Evolutionary conservation across 441 rosid species (phyloP).

Genomic region (Bruguiera hainesii): DNA sequence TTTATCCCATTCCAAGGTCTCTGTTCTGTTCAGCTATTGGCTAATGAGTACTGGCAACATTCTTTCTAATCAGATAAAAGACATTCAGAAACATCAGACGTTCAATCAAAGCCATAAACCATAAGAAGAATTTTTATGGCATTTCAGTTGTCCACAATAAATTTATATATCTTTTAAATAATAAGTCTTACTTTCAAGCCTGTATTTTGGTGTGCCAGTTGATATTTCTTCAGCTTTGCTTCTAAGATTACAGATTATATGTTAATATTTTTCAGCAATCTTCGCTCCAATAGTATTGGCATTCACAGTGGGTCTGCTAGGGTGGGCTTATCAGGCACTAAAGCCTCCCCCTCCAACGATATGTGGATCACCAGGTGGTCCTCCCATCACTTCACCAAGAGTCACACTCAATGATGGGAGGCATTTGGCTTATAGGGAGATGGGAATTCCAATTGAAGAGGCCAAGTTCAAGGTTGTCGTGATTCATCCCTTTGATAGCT

Average conservation of each 20-base stretch:
- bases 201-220: too few relatives aligned
- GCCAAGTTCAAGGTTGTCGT: conserved; percentile 30
- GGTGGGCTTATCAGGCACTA: conserved; percentile 5
- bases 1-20: too few relatives aligned
- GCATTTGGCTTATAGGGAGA: conserved; percentile 35
- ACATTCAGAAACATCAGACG: neutral
- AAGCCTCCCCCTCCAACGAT: conserved; percentile 30
- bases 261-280: conserved; percentile 11
- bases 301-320: conserved; percentile 2
- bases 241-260: neutral
- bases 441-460: conserved; percentile 35
- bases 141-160: neutral
- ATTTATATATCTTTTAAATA: too few relatives aligned
- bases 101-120: neutral
- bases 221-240: neutral
- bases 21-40: neutral
- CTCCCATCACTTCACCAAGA: conserved; percentile 32
- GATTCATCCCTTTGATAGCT: conserved; percentile 43
- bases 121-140: neutral
- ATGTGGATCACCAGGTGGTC: conserved; percentile 29
- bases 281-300: conserved; percentile 4
- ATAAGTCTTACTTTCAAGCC: too few relatives aligned
- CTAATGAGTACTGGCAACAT: neutral
- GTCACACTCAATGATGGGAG: conserved; percentile 43
- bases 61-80: neutral